phyloP scores from a whole-genome alignment of 352 stramenopile species.

The Pythium brassicae region DNA sequence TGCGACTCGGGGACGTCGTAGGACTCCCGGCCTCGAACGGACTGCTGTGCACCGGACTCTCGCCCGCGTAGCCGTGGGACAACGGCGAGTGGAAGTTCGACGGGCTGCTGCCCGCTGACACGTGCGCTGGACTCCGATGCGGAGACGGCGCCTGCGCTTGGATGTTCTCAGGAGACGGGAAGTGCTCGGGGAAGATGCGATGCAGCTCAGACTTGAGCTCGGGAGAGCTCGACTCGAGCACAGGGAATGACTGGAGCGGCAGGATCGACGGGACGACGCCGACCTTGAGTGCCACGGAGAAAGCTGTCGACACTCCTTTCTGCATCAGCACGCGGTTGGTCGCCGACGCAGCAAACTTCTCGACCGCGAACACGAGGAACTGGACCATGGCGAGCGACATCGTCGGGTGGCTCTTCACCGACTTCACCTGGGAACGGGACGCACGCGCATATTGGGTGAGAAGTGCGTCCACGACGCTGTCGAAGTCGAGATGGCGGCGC shows the following conservation, averaged over 20 bases:
- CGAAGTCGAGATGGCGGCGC: no score
- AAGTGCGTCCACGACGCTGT: no score
- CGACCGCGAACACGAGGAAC: constrained; percentile 80
- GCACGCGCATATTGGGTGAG: neutral
- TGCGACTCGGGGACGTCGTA: constrained; percentile 50
- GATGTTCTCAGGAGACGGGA: constrained; percentile 53
- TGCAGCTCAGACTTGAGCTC: constrained; percentile 70
- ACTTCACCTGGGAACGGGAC: constrained; percentile 54
- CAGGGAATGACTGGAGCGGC: constrained; percentile 71
- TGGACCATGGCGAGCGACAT: constrained; percentile 83
- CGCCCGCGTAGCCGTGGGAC: constrained; percentile 24
- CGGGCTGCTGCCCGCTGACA: constrained; percentile 31
- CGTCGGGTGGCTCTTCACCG: constrained; percentile 79
- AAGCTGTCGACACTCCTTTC: constrained; percentile 76
- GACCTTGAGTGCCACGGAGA: constrained; percentile 69
- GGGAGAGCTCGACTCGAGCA: constrained; percentile 58
- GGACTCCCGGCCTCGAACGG: constrained; percentile 46
- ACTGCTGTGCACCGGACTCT: constrained; percentile 49
- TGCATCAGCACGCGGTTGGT: constrained; percentile 77
- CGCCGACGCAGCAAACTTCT: constrained; percentile 77
- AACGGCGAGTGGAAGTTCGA: constrained; percentile 33
- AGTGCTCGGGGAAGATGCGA: constrained; percentile 82
- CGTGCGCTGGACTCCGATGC: constrained; percentile 14
- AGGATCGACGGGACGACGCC: constrained; percentile 67
- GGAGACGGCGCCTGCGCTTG: constrained; percentile 28